A percentile compares a stretch with the other conserved stretches of the same genome.
phyloP scores from a whole-genome alignment of 768 basidiomycete genomes.

The Filobasidium floriforme region DNA sequence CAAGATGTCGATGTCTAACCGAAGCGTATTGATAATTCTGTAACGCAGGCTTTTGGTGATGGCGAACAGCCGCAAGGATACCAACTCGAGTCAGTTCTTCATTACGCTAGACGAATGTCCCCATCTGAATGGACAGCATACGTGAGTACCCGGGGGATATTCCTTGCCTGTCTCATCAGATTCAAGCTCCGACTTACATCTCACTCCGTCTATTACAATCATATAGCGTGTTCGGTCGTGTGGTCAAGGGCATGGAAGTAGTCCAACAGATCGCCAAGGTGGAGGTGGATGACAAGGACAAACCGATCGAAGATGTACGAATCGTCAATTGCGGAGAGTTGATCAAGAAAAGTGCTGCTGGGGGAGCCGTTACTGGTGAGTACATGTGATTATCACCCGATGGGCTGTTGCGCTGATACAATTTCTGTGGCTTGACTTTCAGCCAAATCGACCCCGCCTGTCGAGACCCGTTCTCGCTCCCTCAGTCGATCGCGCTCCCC shows the following conservation, averaged over 20 bases:
- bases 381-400: neutral
- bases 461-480: conserved; percentile 4
- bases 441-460: neutral
- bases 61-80: conserved; percentile 69
- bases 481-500: neutral
- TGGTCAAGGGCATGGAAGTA: conserved; percentile 40
- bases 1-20: neutral
- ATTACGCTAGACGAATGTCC: conserved; percentile 68
- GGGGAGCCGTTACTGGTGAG: conserved; percentile 1
- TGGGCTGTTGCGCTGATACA: neutral
- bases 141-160: conserved; percentile 27
- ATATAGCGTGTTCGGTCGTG: conserved; percentile 40
- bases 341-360: conserved; percentile 50
- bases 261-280: conserved; percentile 59
- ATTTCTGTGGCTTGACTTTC: neutral
- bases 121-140: conserved; percentile 43
- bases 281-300: conserved; percentile 65
- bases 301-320: conserved; percentile 60
- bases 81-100: conserved; percentile 82
- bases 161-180: neutral
- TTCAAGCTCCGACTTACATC: neutral
- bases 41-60: conserved; percentile 65
- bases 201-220: neutral
- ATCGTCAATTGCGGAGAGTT: conserved; percentile 78
- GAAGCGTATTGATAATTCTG: neutral